Conservation (phyloP, 2,329 filamentous ascomycete species). For the Cercospora sesami region DNA sequence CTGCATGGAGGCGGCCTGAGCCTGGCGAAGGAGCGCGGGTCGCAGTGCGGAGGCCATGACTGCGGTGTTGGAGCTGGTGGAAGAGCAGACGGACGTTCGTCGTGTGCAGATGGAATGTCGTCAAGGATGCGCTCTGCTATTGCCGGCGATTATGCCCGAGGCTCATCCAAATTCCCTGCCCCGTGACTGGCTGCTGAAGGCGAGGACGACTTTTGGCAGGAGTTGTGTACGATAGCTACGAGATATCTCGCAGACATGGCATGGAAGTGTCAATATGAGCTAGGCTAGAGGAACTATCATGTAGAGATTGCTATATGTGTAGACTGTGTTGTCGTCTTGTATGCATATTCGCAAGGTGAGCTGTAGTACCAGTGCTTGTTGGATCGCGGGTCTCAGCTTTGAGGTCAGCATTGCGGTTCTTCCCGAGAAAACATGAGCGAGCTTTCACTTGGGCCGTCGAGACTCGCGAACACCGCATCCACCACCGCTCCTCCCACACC, state of each 20-base stretch:
- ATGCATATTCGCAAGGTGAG: neutral
- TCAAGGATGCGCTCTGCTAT: slow-evolving; percentile 14
- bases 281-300: neutral
- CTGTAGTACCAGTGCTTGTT: slow-evolving; percentile 1
- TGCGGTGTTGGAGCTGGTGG: slow-evolving; percentile 26
- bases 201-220: slow-evolving; percentile 9
- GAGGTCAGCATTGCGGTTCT: slow-evolving; percentile 8
- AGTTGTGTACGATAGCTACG: neutral
- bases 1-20: slow-evolving; percentile 43
- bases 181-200: slow-evolving; percentile 6
- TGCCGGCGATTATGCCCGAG: slow-evolving; percentile 14
- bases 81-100: neutral
- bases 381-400: neutral
- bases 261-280: neutral
- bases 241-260: neutral
- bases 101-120: slow-evolving; percentile 1
- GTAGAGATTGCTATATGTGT: neutral
- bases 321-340: neutral
- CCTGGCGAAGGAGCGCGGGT: slow-evolving; percentile 52
- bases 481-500: slow-evolving; percentile 44
- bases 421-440: slow-evolving; percentile 15
- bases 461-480: slow-evolving; percentile 6
- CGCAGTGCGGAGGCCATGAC: slow-evolving; percentile 57
- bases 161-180: slow-evolving; percentile 2
- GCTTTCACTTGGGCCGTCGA: slow-evolving; percentile 5